Base-by-base conservation (phyloP, 495 filamentous ascomycete genomes). In the Xylaria intraflava region DNA sequence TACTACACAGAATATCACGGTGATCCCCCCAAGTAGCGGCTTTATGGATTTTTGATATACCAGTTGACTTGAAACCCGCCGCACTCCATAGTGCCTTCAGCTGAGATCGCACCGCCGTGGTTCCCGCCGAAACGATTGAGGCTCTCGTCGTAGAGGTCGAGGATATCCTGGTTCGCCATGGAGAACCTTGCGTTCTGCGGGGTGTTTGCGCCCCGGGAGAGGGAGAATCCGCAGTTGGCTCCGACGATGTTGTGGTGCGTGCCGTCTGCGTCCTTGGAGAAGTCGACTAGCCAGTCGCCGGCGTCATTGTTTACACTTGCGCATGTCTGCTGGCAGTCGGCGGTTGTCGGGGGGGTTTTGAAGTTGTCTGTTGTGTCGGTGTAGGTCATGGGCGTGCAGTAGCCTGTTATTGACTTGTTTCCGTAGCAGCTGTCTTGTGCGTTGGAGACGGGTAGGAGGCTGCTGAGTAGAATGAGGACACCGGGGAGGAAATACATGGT, bases 71-170 rank as follows among this genome's bases (percentile, higher is more conserved):
- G 38, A 36, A 50, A 49, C 3, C 45, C 62, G 2, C 29, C 20
- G n/a, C 62, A 65, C 1, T 45, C 16, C 62, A 65, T 65, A 3
- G 54, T 60, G 0, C 60, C 62, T 41, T 62, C 51, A 2, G 60
- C 62, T 10, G 46, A 47, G 0, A 65, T 35, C 47, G 35, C 49
- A 2, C 57, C 60, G 1, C 41, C 42, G 23, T 65, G 62, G 20
- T 26, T 11, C 1, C 45, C 26, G 0, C 53, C 60, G 19, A 58
- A 65, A 6, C 49, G 38, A 4, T 41, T 42, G 6, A 62, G 42
- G 3, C 39, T 33, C 49, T 51, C 56, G 11, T 42, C 62, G 7
- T 62, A 43, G 1, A 58, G 31, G 14, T 58, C 60, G 1, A 62
- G 33, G 12, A 65, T 62, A 12, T 65, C 62, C 51, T 62, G 60